Evolutionary conservation across 1,284 basidiomycete species (phyloP).

Genomic region (Leccinum olivaceoglutinosum): DNA sequence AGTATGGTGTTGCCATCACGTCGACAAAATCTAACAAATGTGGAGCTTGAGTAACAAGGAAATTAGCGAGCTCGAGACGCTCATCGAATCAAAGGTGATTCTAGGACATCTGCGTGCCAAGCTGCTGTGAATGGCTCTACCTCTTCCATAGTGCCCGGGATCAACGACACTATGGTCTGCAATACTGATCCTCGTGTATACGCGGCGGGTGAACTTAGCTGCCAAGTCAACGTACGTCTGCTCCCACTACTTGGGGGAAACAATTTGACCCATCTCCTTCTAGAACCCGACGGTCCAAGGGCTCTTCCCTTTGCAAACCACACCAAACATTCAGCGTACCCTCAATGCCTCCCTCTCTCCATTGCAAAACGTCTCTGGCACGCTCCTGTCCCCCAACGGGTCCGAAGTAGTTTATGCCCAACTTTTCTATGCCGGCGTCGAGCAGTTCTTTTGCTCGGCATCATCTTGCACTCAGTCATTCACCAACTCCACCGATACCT

Average conservation of each 20-base stretch:
- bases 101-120: slow-evolving; percentile 50
- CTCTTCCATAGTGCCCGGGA: slow-evolving; percentile 24
- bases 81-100: slow-evolving; percentile 82
- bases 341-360: slow-evolving; percentile 66
- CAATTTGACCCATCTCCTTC: slow-evolving; percentile 3
- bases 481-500: slow-evolving; percentile 40
- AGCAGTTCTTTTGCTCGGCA: slow-evolving; percentile 80
- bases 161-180: slow-evolving; percentile 62
- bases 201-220: slow-evolving; percentile 69
- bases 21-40: slow-evolving; percentile 7
- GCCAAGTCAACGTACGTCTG: slow-evolving; percentile 60
- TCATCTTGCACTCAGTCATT: slow-evolving; percentile 61
- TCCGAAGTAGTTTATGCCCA: slow-evolving; percentile 63
- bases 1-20: slow-evolving; percentile 20
- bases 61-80: slow-evolving; percentile 81
- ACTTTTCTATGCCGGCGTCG: slow-evolving; percentile 78
- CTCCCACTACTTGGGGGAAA: slow-evolving; percentile 5
- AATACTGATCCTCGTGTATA: slow-evolving; percentile 56
- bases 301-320: slow-evolving; percentile 63
- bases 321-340: slow-evolving; percentile 73
- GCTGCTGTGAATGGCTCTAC: slow-evolving; percentile 33
- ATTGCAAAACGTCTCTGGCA: slow-evolving; percentile 44
- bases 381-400: slow-evolving; percentile 50
- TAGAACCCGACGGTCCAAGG: slow-evolving; percentile 78
- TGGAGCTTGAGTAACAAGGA: slow-evolving; percentile 75